phyloP scores from a whole-genome alignment of 345 rosid genomes.

The Lagerstroemia speciosa region DNA sequence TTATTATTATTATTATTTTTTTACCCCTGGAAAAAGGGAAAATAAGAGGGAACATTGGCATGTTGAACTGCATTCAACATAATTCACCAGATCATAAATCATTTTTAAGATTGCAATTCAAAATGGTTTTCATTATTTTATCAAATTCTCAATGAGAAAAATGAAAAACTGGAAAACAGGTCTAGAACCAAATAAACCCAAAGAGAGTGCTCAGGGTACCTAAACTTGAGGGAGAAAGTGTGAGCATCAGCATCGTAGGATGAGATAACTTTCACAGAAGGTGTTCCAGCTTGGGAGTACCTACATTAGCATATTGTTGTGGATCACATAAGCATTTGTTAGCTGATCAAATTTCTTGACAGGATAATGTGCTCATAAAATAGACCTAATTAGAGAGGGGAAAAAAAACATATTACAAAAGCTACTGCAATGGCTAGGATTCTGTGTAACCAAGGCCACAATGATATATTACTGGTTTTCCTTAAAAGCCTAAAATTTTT shows the following conservation, averaged over 20 bases:
- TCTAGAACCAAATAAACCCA: not conserved
- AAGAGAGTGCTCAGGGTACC: conserved; percentile 27
- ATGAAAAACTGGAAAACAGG: not conserved
- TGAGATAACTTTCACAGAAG: conserved; percentile 70
- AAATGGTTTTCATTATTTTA: not conserved
- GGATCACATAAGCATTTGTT: conserved; percentile 1
- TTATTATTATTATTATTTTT: not conserved
- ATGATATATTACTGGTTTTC: not conserved
- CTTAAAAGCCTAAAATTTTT: not conserved
- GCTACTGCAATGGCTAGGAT: too few relatives aligned
- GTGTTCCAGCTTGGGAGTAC: conserved; percentile 99
- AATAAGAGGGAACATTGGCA: not conserved
- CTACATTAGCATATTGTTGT: conserved; percentile 27
- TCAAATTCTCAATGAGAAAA: not conserved
- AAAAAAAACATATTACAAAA: too few relatives aligned
- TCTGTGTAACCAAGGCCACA: not conserved
- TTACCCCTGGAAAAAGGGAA: not conserved
- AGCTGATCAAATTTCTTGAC: not conserved
- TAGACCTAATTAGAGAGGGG: too few relatives aligned
- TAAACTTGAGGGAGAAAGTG: conserved; percentile 78
- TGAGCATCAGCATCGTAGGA: conserved; percentile 61
- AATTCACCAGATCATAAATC: too few relatives aligned
- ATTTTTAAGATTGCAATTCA: not conserved
- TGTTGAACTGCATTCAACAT: not conserved
- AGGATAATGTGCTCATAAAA: not conserved